Base-by-base conservation (phyloP, 306 rosid genomes). In the Inga laurina region DNA sequence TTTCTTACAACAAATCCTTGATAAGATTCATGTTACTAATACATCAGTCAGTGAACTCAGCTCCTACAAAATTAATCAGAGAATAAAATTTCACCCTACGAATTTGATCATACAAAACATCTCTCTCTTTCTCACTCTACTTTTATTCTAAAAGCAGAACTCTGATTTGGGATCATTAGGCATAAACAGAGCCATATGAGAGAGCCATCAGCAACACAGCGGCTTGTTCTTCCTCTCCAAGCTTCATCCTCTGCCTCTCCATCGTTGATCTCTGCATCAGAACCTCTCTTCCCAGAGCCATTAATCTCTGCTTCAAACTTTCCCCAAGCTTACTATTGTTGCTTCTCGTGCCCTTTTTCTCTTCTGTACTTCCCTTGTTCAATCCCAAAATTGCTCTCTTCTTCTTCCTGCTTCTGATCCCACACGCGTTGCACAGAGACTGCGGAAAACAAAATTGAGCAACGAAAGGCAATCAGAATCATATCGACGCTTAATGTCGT, bases 371-470 rank as follows among this genome's bases (percentile, higher is more conserved):
- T 15, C 91, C 93, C 72, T 89, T 91, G 85, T 78, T 92, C 24
- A 94, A 68, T 1, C 98, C 99, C 71, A 97, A 19, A 54, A 92
- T 88, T 0, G 98, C 97, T 70, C 98, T 87, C 66, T 94, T 91
- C 89, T 94, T 97, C 92, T 97, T 97, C 86, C 99, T 74, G 91
- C 98, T 97, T 75, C 98, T 94, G 92, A 97, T 97, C 88, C 98
- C 98, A 21, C 99, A 97, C 0, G 98, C 99, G 87, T 97, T 97
- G 70, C 99, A 97, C 0, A 97, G 88, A 0, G 99, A 97, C 99
- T 97, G 92, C 0, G 1, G 30, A 21, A 49, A 46, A 68, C 34
- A 39, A 11, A 19, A 43, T 12, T 0, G 44, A 15, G 21, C 1
- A 24, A 30, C 1, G 19, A 10, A 27, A 4, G 27, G 8, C 6